Base-by-base conservation (phyloP, 2,329 filamentous ascomycete genomes). In the Talaromyces sp. region DNA sequence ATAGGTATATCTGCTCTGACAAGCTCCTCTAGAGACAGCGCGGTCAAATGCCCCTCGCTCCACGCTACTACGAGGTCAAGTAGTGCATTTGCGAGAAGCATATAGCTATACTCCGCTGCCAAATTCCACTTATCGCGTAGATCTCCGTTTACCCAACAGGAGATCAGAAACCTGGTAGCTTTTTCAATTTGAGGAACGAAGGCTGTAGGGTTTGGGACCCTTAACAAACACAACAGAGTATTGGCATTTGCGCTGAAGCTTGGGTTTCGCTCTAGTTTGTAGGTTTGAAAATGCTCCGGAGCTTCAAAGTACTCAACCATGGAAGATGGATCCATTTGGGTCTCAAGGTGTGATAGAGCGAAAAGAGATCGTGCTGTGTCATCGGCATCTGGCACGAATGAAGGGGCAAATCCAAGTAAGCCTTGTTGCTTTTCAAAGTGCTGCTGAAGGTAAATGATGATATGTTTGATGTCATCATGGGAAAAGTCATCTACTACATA, bases 121-220 rank as follows among this genome's bases (percentile, higher is more conserved):
- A 32, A 10, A 32, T 32, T 32, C 69, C 69, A 71, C 66, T 72
- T 70, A 58, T 72, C 71, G 15, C 58, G 53, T 25, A 72, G 62
- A 52, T 62, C 57, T 36, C 64, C 62, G 51, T 70, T 65, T 0
- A 61, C 7, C 30, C 30, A 57, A 8, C 62, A 58, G 63, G 66
- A 68, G 67, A 68, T 71, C 11, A 73, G 62, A 57, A 70, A 73
- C 11, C 55, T 62, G 30, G 62, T 57, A 15, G 64, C 10, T 22
- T 55, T 55, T 25, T 22, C 28, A 39, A 55, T 39, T n/a, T 55
- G 53, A 2, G 53, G 9, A 39, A 22, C 3, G 25, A 33, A 55
- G 15, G 9, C 17, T 19, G 28, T 22, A 5, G 1, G 19, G 15
- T 55, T 39, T 25, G 53, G 53, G 5, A 15, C 28, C 9, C 39